Evolutionary conservation across 495 filamentous ascomycete genomes (phyloP), one percentile per base, ranked within the genome.

Genomic region (Penicillium ochrochloron): DNA sequence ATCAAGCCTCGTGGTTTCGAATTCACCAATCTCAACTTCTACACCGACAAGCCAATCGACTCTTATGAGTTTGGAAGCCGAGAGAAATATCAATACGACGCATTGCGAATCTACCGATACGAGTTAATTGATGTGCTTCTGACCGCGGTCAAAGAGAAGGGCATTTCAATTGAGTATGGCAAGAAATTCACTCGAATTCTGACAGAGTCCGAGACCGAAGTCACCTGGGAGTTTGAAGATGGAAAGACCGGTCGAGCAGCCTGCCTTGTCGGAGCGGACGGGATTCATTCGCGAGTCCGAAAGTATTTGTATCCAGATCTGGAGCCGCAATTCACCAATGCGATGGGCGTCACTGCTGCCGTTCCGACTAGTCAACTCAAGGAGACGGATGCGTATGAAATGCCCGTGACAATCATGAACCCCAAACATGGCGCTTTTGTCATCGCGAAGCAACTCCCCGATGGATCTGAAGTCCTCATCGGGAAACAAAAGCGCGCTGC

Each of bases 251-350:
- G 29, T 9, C 63, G 56, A 0, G 78, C 80, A 5, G 50, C 58
- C 1, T 73, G 77, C 34, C 66, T 85, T 10, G 73, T 85, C 25
- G 83, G 81, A 2, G 79, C 81, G 0, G 82, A 85, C 41, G 82
- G 84, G 23, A 83, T 84, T 58, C 80, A 85, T 62, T 82, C 80
- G 0, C 69, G 67, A 15, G 79, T 85, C 12, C 80, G 80, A 19
- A 66, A 68, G 31, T 74, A 75, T 33, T 66, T 78, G 3, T 76
- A 75, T 46, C 76, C 76, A 0, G 65, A 72, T 1, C 51, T 76
- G 14, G 62, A 70, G 39, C 71, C 77, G 11, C 52, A 10, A 0
- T 80, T 75, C 61, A 72, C 67, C 10, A 71, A 73, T 54, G 51
- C 61, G 1, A 52, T 77, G 9, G 77, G 65, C 9, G 69, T 79